These are phyloP conservation scores for Penicillium sp. DNA, from an alignment of 2,329 filamentous ascomycete species.

Conservation along the genomic window DNA sequence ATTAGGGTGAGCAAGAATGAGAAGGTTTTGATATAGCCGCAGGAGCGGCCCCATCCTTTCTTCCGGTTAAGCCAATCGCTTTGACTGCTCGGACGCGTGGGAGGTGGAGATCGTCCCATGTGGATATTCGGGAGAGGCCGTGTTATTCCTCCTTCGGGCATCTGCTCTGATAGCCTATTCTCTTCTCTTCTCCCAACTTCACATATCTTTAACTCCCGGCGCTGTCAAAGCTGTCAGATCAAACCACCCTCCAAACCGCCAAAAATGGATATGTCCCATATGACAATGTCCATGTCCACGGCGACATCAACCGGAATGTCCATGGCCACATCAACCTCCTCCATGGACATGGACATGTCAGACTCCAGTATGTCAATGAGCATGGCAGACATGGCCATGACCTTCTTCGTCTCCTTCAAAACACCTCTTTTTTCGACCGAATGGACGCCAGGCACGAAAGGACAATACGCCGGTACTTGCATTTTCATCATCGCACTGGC, in stretches of 20 bases:
- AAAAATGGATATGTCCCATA: conserved; percentile 20
- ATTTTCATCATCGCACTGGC: conserved; percentile 81
- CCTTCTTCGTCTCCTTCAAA: conserved; percentile 54
- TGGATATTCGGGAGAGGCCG: neutral
- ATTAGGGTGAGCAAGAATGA: neutral
- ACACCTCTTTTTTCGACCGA: conserved; percentile 64
- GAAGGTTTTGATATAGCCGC: neutral
- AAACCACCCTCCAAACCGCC: neutral
- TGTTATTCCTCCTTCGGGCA: neutral
- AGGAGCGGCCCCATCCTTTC: neutral
- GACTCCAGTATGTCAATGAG: conserved; percentile 14
- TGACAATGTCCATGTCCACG: conserved; percentile 13
- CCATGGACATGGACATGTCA: conserved; percentile 3
- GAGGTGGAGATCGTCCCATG: neutral
- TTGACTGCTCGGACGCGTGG: neutral
- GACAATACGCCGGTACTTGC: conserved; percentile 80
- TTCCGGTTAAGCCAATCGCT: neutral
- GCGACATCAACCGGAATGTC: conserved; percentile 14
- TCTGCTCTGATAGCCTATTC: neutral
- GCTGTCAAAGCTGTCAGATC: neutral
- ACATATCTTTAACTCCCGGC: neutral
- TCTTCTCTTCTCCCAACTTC: neutral
- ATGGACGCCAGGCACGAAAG: conserved; percentile 71
- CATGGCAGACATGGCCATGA: conserved; percentile 27
- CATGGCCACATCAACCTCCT: conserved; percentile 13